Conservation (phyloP, 208 protist genomes). For the Acanthamoeba healyi region DNA sequence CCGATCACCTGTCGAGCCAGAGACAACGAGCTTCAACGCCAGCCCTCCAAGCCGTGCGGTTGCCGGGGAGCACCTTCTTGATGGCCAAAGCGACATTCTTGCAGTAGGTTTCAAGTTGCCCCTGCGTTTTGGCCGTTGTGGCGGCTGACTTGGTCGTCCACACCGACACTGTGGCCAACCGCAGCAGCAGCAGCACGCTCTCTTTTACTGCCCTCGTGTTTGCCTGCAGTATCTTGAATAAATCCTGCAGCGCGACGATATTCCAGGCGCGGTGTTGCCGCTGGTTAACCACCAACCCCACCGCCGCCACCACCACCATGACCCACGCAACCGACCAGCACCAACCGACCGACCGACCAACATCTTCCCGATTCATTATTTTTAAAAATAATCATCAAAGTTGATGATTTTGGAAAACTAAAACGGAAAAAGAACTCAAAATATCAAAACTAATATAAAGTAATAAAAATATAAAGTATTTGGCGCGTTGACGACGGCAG, state of each 20-base stretch:
- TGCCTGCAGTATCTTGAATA: constrained; percentile 36
- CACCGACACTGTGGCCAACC: constrained; percentile 68
- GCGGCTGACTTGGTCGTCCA: constrained; percentile 52
- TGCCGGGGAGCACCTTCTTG: background rate
- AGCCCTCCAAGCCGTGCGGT: background rate
- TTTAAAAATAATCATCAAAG: background rate
- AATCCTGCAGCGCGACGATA: background rate
- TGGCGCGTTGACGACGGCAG: too few species aligned
- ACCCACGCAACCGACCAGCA: too few species aligned
- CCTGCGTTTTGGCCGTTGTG: constrained; percentile 37
- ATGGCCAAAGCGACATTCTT: constrained; percentile 53
- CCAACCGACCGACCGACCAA: too few species aligned
- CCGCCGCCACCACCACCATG: too few species aligned
- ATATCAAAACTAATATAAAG: background rate
- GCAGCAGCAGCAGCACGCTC: constrained; percentile 11
- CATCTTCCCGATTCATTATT: too few species aligned
- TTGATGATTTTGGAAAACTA: background rate
- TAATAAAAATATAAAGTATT: too few species aligned
- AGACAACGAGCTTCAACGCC: background rate
- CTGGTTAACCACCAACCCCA: too few species aligned
- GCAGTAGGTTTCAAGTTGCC: constrained; percentile 37
- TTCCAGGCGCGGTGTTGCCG: too few species aligned
- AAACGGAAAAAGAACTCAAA: background rate
- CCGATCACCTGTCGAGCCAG: background rate
- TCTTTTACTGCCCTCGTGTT: constrained; percentile 37